Conservation (phyloP, 257 asterid genomes). For the Buddleja alternifolia region DNA sequence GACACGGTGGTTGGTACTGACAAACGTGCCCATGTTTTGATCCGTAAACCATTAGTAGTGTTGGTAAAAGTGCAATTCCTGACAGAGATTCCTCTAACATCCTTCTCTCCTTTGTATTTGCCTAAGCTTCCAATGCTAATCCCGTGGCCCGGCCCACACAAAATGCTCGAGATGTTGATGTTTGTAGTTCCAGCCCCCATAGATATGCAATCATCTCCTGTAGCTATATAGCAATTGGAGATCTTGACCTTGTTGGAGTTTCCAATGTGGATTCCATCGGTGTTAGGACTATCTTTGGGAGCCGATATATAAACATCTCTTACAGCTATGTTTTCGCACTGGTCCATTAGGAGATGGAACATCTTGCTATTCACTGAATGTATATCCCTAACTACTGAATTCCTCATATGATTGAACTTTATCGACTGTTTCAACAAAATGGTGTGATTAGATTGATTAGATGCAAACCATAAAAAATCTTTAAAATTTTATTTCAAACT, state of each 20-base stretch:
- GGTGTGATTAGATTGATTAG: no score
- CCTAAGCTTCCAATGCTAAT: conserved; percentile 43
- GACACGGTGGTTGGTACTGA: not conserved
- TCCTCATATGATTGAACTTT: not conserved
- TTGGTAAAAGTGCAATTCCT: conserved; percentile 17
- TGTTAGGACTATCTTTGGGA: conserved; percentile 45
- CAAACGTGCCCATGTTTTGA: conserved; percentile 34
- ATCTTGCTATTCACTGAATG: conserved; percentile 31
- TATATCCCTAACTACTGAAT: conserved; percentile 6
- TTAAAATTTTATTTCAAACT: no score
- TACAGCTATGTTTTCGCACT: conserved; percentile 13
- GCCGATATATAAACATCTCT: conserved; percentile 18
- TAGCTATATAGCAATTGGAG: not conserved
- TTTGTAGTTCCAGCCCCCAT: conserved; percentile 30
- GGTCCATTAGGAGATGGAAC: conserved; percentile 23
- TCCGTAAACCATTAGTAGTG: conserved; percentile 34
- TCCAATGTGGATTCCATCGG: conserved; percentile 44
- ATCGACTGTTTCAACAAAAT: conserved; percentile 11
- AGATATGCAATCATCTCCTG: conserved; percentile 48
- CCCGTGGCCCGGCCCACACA: conserved; percentile 48
- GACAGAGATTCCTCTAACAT: conserved; percentile 17
- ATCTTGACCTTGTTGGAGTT: conserved; percentile 22
- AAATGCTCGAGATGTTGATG: conserved; percentile 18
- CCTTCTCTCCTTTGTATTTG: conserved; percentile 10
- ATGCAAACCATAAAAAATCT: no score